phyloP scores from a whole-genome alignment of 129 eudicot species.

The Lactuca sativa region DNA sequence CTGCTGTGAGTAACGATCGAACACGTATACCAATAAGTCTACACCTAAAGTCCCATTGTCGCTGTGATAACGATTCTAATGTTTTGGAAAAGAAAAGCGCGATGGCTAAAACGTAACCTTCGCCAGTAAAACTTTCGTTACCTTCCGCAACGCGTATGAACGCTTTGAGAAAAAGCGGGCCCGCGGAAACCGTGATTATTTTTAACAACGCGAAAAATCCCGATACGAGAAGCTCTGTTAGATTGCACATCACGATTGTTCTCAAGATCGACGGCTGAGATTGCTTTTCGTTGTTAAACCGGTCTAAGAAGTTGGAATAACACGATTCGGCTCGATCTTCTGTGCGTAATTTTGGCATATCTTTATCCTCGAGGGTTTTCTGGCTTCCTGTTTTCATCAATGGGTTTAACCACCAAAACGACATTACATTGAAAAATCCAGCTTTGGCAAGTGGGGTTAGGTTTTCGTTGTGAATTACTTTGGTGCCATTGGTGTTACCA shows the following conservation, averaged over 20 bases:
- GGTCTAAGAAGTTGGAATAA: constrained; percentile 50
- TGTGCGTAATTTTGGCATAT: constrained; percentile 67
- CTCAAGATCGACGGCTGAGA: constrained; percentile 62
- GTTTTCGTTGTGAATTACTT: constrained; percentile 22
- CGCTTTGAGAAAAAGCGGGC: constrained; percentile 89
- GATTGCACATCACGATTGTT: constrained; percentile 66
- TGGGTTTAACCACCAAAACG: constrained; percentile 92
- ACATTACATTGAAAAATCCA: constrained; percentile 55
- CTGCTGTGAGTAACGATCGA: constrained; percentile 76
- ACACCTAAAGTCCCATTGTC: constrained; percentile 90
- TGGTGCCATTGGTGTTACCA: constrained; percentile 32
- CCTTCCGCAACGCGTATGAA: constrained; percentile 92
- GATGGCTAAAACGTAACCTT: constrained; percentile 63
- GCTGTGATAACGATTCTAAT: constrained; percentile 74
- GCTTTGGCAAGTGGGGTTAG: constrained; percentile 73
- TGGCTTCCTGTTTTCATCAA: constrained; percentile 72
- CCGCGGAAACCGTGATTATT: constrained; percentile 69
- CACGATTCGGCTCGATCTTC: constrained; percentile 81
- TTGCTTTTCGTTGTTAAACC: constrained; percentile 44
- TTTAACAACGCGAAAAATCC: constrained; percentile 86
- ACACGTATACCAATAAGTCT: constrained; percentile 73
- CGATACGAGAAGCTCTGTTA: constrained; percentile 65
- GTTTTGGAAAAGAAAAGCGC: constrained; percentile 62
- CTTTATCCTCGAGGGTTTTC: constrained; percentile 78
- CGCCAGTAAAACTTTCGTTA: constrained; percentile 53